phyloP scores from a whole-genome alignment of 2,329 filamentous ascomycete species.

The Trichoderma pleuroti region DNA sequence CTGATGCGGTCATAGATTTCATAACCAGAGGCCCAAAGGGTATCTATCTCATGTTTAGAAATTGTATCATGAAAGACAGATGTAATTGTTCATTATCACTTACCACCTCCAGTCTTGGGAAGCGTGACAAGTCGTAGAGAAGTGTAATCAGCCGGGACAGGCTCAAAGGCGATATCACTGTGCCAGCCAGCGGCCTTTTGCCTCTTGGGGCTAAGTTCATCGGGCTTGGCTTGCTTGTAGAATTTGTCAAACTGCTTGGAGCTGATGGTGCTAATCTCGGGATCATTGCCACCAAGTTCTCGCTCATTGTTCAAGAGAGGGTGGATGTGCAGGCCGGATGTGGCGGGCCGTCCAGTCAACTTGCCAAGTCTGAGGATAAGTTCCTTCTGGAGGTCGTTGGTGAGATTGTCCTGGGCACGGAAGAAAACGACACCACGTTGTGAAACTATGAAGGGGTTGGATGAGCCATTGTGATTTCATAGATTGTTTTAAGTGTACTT shows the following conservation, averaged over 20 bases:
- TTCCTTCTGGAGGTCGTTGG: slow-evolving; percentile 62
- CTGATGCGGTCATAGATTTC: slow-evolving; percentile 64
- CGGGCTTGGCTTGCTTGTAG: slow-evolving; percentile 31
- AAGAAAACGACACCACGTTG: slow-evolving; percentile 69
- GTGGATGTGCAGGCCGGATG: slow-evolving; percentile 58
- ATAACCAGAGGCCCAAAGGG: slow-evolving; percentile 65
- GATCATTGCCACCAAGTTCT: slow-evolving; percentile 52
- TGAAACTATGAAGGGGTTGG: slow-evolving; percentile 49
- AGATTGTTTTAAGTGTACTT: slow-evolving; percentile 22
- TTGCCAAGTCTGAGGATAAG: slow-evolving; percentile 59
- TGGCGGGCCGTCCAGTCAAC: slow-evolving; percentile 53
- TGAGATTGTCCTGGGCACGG: slow-evolving; percentile 58
- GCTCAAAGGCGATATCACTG: slow-evolving; percentile 64
- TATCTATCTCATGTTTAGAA: slow-evolving; percentile 39
- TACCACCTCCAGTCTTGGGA: slow-evolving; percentile 52
- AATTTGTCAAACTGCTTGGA: slow-evolving; percentile 52
- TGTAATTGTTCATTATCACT: slow-evolving; percentile 22
- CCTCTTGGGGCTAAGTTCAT: slow-evolving; percentile 33
- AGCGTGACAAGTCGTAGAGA: slow-evolving; percentile 52
- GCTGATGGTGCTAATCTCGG: slow-evolving; percentile 62
- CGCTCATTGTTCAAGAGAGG: slow-evolving; percentile 52
- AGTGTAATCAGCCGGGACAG: slow-evolving; percentile 60
- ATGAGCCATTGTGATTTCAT: neutral
- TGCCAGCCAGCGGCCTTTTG: slow-evolving; percentile 54
- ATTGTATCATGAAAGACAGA: neutral